phyloP scores from a whole-genome alignment of 1,139 yeast species.

The Blastobotrys serpentis region DNA sequence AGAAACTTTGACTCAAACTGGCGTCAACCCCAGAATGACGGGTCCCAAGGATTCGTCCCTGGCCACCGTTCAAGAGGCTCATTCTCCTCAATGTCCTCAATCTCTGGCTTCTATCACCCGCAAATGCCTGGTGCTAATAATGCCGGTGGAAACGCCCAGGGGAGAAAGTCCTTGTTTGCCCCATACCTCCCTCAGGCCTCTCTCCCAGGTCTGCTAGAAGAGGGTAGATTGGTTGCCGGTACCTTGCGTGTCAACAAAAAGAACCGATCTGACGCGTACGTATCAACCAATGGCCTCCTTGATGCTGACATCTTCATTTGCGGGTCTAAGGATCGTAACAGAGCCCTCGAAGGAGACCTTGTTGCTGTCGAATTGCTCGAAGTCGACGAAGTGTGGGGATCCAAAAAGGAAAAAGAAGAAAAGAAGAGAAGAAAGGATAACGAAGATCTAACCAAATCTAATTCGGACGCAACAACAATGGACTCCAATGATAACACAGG shows the following conservation, averaged over 20 bases:
- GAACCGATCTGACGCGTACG: slow-evolving; percentile 96
- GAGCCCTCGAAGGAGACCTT: slow-evolving; percentile 94
- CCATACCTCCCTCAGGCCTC: slow-evolving; percentile 95
- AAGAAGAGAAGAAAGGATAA: slow-evolving; percentile 87
- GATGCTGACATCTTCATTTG: slow-evolving; percentile 97
- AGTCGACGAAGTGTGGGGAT: slow-evolving; percentile 97
- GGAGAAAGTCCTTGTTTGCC: slow-evolving; percentile 86
- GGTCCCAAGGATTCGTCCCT: slow-evolving; percentile 59
- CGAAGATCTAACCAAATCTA: slow-evolving; percentile 28
- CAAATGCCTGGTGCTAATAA: slow-evolving; percentile 24
- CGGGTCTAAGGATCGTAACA: slow-evolving; percentile 97
- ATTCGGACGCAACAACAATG: slow-evolving; percentile 39
- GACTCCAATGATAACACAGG: slow-evolving; percentile 24
- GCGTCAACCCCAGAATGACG: slow-evolving; percentile 33
- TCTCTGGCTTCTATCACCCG: slow-evolving; percentile 33
- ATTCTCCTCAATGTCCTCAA: slow-evolving; percentile 66
- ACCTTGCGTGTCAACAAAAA: slow-evolving; percentile 90
- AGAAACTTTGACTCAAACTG: slow-evolving; percentile 53
- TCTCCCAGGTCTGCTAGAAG: slow-evolving; percentile 82
- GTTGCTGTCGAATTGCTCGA: slow-evolving; percentile 93
- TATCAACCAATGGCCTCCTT: slow-evolving; percentile 88
- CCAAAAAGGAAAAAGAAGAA: slow-evolving; percentile 94
- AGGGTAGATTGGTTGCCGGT: slow-evolving; percentile 91
- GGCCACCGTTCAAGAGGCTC: slow-evolving; percentile 79
- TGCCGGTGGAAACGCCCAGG: slow-evolving; percentile 42